These are phyloP conservation scores for Comarum palustre DNA, from an alignment of 306 rosid genomes.

Conservation along the genomic window DNA sequence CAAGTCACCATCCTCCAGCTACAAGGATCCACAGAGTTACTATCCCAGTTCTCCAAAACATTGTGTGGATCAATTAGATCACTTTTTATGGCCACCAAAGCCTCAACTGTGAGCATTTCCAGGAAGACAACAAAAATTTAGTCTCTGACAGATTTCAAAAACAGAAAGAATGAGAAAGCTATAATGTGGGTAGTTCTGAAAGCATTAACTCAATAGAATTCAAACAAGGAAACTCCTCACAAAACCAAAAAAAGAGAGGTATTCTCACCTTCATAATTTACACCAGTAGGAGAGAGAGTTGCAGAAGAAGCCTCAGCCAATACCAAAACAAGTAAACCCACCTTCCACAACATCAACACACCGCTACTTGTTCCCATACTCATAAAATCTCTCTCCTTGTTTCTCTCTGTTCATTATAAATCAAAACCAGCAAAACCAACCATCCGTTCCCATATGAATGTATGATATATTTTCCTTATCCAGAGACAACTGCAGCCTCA, in stretches of 20 bases:
- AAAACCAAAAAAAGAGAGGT: background rate
- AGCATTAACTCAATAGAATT: constrained; percentile 11
- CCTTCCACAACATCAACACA: constrained; percentile 35
- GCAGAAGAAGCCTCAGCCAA: constrained; percentile 60
- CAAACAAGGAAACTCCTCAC: background rate
- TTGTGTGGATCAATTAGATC: constrained; percentile 78
- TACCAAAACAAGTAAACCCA: constrained; percentile 52
- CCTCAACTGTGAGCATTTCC: constrained; percentile 59
- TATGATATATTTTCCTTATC: constrained; percentile 35
- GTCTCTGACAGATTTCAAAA: background rate
- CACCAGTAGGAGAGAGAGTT: constrained; percentile 90
- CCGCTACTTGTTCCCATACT: constrained; percentile 41
- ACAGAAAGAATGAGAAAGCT: background rate
- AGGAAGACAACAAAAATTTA: background rate
- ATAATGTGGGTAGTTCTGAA: background rate
- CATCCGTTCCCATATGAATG: constrained; percentile 43
- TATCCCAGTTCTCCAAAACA: constrained; percentile 94
- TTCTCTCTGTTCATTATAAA: constrained; percentile 25
- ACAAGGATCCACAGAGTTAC: constrained; percentile 93
- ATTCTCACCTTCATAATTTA: constrained; percentile 80
- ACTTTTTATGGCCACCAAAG: constrained; percentile 77
- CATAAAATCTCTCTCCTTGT: background rate
- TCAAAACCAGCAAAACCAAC: constrained; percentile 37
- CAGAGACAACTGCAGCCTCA: constrained; percentile 28
- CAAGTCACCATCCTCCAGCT: constrained; percentile 99